Evolutionary conservation across 331 rosid species (phyloP).

Genomic region (Pyrus hybrid): DNA sequence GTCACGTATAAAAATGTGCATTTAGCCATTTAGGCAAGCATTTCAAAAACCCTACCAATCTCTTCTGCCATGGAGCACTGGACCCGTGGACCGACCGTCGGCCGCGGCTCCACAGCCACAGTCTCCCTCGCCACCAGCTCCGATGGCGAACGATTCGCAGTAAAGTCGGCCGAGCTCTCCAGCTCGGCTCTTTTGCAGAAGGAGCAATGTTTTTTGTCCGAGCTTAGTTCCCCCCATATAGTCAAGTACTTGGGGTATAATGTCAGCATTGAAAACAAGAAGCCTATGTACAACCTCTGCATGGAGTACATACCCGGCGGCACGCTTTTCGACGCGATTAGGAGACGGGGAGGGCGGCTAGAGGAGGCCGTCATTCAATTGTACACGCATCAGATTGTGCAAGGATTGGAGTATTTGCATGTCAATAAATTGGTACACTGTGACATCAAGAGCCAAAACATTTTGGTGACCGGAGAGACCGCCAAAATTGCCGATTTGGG

Average conservation of each 20-base stretch:
- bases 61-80: constrained; percentile 23
- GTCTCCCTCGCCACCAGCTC: constrained; percentile 32
- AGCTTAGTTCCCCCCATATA: constrained; percentile 20
- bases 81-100: constrained; percentile 33
- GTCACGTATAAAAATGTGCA: not conserved
- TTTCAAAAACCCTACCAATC: not conserved
- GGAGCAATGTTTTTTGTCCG: constrained; percentile 32
- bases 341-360: constrained; percentile 16
- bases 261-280: constrained; percentile 2
- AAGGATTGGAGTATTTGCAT: constrained; percentile 42
- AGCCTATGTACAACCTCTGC: constrained; percentile 26
- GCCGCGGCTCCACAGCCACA: constrained; percentile 46
- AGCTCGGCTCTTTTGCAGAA: constrained; percentile 19
- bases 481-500: constrained; percentile 50
- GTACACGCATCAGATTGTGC: constrained; percentile 34
- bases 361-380: constrained; percentile 23
- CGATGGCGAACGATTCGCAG: constrained; percentile 22
- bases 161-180: constrained; percentile 32
- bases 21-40: not conserved
- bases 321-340: constrained; percentile 32
- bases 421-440: constrained; percentile 34
- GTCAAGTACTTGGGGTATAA: constrained; percentile 32
- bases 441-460: constrained; percentile 44
- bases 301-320: constrained; percentile 44
- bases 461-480: constrained; percentile 21